Conservation (phyloP, 352 stramenopile species). For the Elongisporangium undulatum region DNA sequence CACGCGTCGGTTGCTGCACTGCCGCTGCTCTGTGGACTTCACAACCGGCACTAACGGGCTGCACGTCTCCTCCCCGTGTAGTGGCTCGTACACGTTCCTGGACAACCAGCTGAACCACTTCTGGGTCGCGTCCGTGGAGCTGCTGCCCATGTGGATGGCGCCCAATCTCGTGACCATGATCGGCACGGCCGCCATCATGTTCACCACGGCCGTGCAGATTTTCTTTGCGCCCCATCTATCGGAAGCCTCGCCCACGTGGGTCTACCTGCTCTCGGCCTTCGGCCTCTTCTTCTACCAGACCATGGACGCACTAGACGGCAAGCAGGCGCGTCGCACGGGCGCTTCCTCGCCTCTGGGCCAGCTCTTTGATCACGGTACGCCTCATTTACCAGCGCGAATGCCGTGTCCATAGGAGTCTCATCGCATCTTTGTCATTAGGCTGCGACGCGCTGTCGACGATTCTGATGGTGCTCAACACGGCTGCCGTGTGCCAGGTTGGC, state of each 20-base stretch:
- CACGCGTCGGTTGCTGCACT: neutral
- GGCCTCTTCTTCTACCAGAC: slow-evolving; percentile 95
- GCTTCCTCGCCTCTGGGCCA: slow-evolving; percentile 95
- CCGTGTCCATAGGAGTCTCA: neutral
- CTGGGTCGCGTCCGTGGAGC: slow-evolving; percentile 81
- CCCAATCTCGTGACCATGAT: slow-evolving; percentile 91
- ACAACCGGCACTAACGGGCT: slow-evolving; percentile 1
- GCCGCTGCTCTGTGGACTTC: neutral
- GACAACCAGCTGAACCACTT: slow-evolving; percentile 88
- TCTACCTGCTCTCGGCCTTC: slow-evolving; percentile 72
- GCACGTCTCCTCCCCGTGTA: slow-evolving; percentile 14
- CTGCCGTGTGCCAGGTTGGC: slow-evolving; percentile 54
- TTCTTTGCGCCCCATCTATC: slow-evolving; percentile 64
- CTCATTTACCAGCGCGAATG: neutral
- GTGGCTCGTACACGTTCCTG: slow-evolving; percentile 83
- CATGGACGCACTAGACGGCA: slow-evolving; percentile 98
- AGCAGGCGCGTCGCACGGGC: slow-evolving; percentile 95
- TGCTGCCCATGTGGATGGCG: slow-evolving; percentile 87
- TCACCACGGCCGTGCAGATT: slow-evolving; percentile 78
- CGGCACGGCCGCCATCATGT: slow-evolving; percentile 71
- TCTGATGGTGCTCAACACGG: slow-evolving; percentile 78
- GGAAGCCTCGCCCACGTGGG: slow-evolving; percentile 61
- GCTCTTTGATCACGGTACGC: slow-evolving; percentile 96
- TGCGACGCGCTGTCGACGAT: slow-evolving; percentile 83
- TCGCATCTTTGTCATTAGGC: slow-evolving; percentile 10